These are phyloP conservation scores for Microbotryomycetes sp. DNA, from an alignment of 1,284 basidiomycete species.

Conservation along the genomic window DNA sequence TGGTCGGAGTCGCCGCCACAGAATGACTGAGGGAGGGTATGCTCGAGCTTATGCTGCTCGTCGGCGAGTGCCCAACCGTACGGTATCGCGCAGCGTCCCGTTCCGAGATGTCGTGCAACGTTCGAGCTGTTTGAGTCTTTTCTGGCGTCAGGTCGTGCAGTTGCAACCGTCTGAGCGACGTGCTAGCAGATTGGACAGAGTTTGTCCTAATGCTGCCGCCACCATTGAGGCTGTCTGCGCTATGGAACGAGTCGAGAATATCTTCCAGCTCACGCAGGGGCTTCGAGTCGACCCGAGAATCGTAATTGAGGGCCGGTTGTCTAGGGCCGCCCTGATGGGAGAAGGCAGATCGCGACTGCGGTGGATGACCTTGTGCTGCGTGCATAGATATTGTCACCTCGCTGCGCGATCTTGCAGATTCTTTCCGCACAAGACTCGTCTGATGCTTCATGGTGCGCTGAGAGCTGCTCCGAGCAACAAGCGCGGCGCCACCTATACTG, in stretches of 20 bases:
- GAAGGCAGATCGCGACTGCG: background rate
- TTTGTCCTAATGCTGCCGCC: background rate
- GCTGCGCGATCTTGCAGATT: too few species aligned
- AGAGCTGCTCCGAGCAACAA: background rate
- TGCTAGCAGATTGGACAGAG: background rate
- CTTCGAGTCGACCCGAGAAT: slow-evolving; percentile 23
- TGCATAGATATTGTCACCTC: too few species aligned
- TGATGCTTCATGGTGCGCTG: too few species aligned
- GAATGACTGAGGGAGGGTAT: background rate
- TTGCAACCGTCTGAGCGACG: background rate
- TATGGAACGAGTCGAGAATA: slow-evolving; percentile 11
- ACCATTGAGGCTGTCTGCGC: background rate
- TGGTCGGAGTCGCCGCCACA: background rate
- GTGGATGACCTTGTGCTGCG: background rate
- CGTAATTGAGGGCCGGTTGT: background rate
- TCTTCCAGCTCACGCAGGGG: slow-evolving; percentile 24
- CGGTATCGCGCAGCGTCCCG: background rate
- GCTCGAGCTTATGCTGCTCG: background rate
- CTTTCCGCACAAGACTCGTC: too few species aligned
- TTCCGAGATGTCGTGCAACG: background rate
- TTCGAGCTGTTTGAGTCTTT: too few species aligned
- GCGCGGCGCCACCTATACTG: background rate
- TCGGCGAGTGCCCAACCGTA: background rate
- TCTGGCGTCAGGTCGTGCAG: background rate
- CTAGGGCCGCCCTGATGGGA: background rate